Percentiles rank a stretch among this genome's conserved stretches.
Evolutionary conservation across 345 rosid species (phyloP).

Genomic region (Diplotaxis tenuifolia): DNA sequence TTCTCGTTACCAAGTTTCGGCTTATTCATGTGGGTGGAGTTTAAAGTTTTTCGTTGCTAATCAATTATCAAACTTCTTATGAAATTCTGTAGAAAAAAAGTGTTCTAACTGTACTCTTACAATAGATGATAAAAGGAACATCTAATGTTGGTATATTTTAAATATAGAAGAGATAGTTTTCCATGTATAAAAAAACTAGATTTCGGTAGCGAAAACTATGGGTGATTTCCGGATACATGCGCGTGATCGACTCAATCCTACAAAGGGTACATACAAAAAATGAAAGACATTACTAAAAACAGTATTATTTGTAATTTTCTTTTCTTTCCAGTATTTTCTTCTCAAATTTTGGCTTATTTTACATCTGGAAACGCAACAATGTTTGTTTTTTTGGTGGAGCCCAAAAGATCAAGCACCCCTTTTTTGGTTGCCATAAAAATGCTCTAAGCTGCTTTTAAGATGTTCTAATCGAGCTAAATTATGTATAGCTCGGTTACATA

Average conservation of each 20-base stretch:
- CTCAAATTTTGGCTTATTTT: background rate
- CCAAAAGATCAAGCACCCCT: no score
- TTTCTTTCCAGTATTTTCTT: background rate
- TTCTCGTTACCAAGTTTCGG: background rate
- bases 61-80: no score
- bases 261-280: conserved; percentile 3
- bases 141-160: background rate
- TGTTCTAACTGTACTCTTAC: background rate
- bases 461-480: background rate
- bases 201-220: background rate
- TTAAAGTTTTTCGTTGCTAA: background rate
- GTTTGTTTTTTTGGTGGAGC: no score
- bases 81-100: background rate
- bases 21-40: background rate
- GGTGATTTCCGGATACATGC: background rate
- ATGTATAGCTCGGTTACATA: no score
- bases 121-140: background rate
- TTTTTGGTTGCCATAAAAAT: no score
- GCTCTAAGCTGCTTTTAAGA: background rate
- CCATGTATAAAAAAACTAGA: background rate
- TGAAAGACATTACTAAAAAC: no score
- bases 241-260: background rate
- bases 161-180: no score
- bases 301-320: background rate
- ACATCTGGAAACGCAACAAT: no score